Evolutionary conservation across 2,329 filamentous ascomycete genomes (phyloP).

Genomic region (Periconia digitata): DNA sequence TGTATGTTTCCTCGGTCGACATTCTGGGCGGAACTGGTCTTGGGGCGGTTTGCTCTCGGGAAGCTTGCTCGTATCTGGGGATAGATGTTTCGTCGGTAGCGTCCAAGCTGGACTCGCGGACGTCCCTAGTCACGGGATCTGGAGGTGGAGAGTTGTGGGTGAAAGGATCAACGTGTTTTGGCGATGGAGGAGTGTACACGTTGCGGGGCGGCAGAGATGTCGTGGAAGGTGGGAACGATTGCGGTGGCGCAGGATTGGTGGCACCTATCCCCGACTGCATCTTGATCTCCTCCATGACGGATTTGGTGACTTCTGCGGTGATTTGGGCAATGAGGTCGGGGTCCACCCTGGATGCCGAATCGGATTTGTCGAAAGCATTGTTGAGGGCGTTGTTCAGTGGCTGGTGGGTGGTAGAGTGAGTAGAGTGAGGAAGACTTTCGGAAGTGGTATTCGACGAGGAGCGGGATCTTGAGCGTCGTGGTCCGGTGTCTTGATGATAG

Average conservation of each 20-base stretch:
- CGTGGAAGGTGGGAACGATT: constrained; percentile 44
- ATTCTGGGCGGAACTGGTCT: constrained; percentile 34
- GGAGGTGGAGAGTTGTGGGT: constrained; percentile 40
- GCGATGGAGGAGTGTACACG: constrained; percentile 60
- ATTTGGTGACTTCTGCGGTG: constrained; percentile 58
- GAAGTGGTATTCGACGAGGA: constrained; percentile 35
- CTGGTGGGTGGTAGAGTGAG: constrained; percentile 46
- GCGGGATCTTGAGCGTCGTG: constrained; percentile 26
- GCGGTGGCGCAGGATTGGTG: constrained; percentile 37
- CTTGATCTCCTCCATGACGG: constrained; percentile 51
- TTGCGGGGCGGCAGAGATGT: constrained; percentile 50
- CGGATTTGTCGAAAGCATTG: constrained; percentile 56
- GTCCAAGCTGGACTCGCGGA: constrained; percentile 33
- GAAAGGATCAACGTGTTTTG: constrained; percentile 38
- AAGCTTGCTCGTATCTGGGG: constrained; percentile 26
- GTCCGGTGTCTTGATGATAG: constrained; percentile 29
- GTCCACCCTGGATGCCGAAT: constrained; percentile 55
- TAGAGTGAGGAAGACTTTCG: constrained; percentile 34
- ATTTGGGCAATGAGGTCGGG: constrained; percentile 64
- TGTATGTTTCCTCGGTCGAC: constrained; percentile 37
- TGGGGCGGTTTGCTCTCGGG: constrained; percentile 21
- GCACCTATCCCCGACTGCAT: constrained; percentile 39
- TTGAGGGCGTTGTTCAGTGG: constrained; percentile 60
- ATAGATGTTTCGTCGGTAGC: constrained; percentile 33
- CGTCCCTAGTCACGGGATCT: constrained; percentile 23